phyloP scores from a whole-genome alignment of 2,329 filamentous ascomycete species.

The Fusarium continuum region DNA sequence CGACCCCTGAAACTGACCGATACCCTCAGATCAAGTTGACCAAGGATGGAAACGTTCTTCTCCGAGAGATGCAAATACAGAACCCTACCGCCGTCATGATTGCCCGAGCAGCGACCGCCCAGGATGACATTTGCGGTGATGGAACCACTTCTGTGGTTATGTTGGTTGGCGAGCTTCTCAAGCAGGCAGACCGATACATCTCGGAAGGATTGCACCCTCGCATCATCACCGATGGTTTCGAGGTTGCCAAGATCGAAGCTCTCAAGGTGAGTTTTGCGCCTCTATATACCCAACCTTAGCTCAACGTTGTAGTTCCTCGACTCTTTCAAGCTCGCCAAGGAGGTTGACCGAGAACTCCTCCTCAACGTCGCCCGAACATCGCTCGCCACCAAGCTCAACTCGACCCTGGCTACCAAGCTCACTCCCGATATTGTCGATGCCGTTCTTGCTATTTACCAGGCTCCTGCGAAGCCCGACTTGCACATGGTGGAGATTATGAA shows the following conservation, averaged over 20 bases:
- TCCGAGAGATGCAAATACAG: slow-evolving; percentile 90
- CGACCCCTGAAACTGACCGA: slow-evolving; percentile 44
- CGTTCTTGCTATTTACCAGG: slow-evolving; percentile 91
- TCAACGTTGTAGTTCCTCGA: slow-evolving; percentile 78
- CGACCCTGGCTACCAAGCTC: slow-evolving; percentile 85
- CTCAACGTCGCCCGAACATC: slow-evolving; percentile 94
- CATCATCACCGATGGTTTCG: slow-evolving; percentile 97
- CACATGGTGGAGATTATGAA: slow-evolving; percentile 99
- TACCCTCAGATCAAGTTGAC: slow-evolving; percentile 88
- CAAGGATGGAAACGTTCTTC: slow-evolving; percentile 93
- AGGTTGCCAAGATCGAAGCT: slow-evolving; percentile 93
- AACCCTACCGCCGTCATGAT: slow-evolving; percentile 95
- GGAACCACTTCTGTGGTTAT: slow-evolving; percentile 97
- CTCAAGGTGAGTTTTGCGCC: slow-evolving; percentile 70
- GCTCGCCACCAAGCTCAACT: slow-evolving; percentile 93
- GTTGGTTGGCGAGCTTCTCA: slow-evolving; percentile 93
- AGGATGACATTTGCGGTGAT: slow-evolving; percentile 98
- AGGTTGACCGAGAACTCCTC: slow-evolving; percentile 93
- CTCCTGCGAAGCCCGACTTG: slow-evolving; percentile 90
- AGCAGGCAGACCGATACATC: slow-evolving; percentile 97
- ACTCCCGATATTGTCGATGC: slow-evolving; percentile 97
- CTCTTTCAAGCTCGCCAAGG: slow-evolving; percentile 85
- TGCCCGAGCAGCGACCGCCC: slow-evolving; percentile 86
- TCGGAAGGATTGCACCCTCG: slow-evolving; percentile 95
- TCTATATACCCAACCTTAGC: neutral